These are phyloP conservation scores for Irpex sp. DNA, from an alignment of 1,284 basidiomycete species.

Conservation along the genomic window DNA sequence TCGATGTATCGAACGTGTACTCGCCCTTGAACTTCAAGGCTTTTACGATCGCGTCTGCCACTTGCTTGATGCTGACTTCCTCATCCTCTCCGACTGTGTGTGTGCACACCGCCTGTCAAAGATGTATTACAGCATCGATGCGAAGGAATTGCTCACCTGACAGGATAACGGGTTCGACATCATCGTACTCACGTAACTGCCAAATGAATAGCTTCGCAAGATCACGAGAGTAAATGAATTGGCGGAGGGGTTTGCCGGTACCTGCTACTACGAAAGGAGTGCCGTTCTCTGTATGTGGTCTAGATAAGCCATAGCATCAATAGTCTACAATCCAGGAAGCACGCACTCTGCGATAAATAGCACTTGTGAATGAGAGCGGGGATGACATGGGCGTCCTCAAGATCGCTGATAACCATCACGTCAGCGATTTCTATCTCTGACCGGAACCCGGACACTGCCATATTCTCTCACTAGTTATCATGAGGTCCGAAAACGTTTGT, in stretches of 20 bases:
- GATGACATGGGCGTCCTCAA: slow-evolving; percentile 89
- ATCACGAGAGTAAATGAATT: slow-evolving; percentile 93
- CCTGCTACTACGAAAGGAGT: slow-evolving; percentile 83
- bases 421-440: slow-evolving; percentile 1
- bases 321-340: neutral
- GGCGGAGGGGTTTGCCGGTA: slow-evolving; percentile 83
- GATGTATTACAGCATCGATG: neutral
- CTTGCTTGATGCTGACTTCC: slow-evolving; percentile 84
- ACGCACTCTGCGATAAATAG: slow-evolving; percentile 78
- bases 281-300: slow-evolving; percentile 57
- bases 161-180: slow-evolving; percentile 86
- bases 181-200: slow-evolving; percentile 84
- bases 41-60: slow-evolving; percentile 81
- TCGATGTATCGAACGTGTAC: slow-evolving; percentile 66
- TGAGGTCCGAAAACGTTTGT: slow-evolving; percentile 88
- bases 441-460: neutral
- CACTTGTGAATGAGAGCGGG: slow-evolving; percentile 89
- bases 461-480: slow-evolving; percentile 65
- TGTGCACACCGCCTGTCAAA: neutral
- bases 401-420: slow-evolving; percentile 47
- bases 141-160: slow-evolving; percentile 48
- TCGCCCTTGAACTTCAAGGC: slow-evolving; percentile 73
- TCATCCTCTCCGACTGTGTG: slow-evolving; percentile 78
- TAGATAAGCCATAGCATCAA: neutral
- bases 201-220: slow-evolving; percentile 92